These are phyloP conservation scores for Polychaeton citri DNA, from an alignment of 2,329 filamentous ascomycete genomes.

Conservation along the genomic window DNA sequence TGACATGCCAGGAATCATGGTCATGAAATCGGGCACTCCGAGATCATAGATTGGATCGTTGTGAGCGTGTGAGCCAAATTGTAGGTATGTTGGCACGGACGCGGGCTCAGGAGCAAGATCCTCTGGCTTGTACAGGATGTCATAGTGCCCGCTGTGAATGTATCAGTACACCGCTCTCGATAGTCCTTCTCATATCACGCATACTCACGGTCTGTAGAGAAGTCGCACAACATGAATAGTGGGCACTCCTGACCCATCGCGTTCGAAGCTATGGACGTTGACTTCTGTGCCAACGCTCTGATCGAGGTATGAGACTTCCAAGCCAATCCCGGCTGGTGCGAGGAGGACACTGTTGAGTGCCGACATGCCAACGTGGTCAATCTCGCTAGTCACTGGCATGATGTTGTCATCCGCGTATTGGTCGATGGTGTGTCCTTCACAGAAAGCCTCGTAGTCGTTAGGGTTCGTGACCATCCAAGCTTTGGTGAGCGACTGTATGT, in stretches of 20 bases:
- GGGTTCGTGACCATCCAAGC: constrained; percentile 70
- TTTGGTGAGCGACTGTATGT: constrained; percentile 57
- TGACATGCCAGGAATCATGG: constrained; percentile 34
- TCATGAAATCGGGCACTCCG: constrained; percentile 26
- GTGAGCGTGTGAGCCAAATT: constrained; percentile 15
- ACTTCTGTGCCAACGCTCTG: constrained; percentile 65
- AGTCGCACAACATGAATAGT: constrained; percentile 50
- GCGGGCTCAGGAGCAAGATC: constrained; percentile 26
- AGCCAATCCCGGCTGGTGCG: constrained; percentile 60
- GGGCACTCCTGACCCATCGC: constrained; percentile 26
- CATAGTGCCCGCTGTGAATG: constrained; percentile 62
- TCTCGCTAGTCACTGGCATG: constrained; percentile 65
- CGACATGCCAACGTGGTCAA: constrained; percentile 77
- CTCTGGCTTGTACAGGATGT: constrained; percentile 69
- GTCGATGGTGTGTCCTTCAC: constrained; percentile 47
- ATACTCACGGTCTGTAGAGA: constrained; percentile 51
- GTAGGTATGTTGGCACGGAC: constrained; percentile 19
- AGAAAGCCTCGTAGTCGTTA: constrained; percentile 57
- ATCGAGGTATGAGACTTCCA: constrained; percentile 87
- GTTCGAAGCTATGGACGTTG: constrained; percentile 54
- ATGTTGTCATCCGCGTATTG: constrained; percentile 59
- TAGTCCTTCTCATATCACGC: not conserved
- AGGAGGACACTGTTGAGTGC: constrained; percentile 68
- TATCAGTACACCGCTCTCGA: constrained; percentile 1
- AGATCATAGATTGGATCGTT: constrained; percentile 16